A percentile compares a stretch with the other conserved stretches of the same genome.
Conservation (phyloP, 2,329 filamentous ascomycete species). For the Pseudogymnoascus verrucosus region DNA sequence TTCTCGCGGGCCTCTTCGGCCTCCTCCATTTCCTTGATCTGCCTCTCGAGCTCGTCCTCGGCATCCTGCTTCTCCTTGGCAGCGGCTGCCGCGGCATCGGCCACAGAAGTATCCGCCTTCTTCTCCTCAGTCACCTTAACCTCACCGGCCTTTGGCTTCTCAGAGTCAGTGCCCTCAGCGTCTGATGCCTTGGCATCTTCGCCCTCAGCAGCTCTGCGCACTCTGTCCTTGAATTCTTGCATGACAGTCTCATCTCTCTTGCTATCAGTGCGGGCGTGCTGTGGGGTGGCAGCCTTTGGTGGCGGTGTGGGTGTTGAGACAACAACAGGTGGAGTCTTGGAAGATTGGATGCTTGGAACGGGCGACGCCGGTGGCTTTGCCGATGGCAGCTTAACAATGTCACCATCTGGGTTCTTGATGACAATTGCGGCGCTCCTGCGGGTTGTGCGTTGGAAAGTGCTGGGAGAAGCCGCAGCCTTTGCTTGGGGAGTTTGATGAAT, state of each 20-base stretch:
- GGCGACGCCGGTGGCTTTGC: conserved; percentile 57
- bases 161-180: conserved; percentile 23
- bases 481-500: conserved; percentile 52
- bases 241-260: conserved; percentile 78
- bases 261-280: conserved; percentile 66
- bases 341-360: conserved; percentile 42
- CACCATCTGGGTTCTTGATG: conserved; percentile 78
- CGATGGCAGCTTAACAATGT: conserved; percentile 62
- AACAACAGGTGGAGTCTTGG: conserved; percentile 54
- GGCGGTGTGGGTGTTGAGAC: conserved; percentile 73
- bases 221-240: conserved; percentile 62
- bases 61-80: conserved; percentile 34
- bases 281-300: conserved; percentile 60
- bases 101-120: conserved; percentile 24
- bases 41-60: conserved; percentile 51
- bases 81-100: conserved; percentile 27
- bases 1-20: conserved; percentile 27
- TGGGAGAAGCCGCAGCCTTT: conserved; percentile 33
- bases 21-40: conserved; percentile 50
- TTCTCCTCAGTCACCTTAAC: conserved; percentile 25
- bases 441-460: conserved; percentile 23
- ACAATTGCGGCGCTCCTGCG: conserved; percentile 65
- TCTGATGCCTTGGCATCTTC: conserved; percentile 29
- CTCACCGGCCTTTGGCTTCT: conserved; percentile 24
- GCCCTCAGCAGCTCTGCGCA: conserved; percentile 31